A percentile compares a stretch with the other conserved stretches of the same genome.
Evolutionary conservation across 345 rosid species (phyloP).

Genomic region (Populus nigra): DNA sequence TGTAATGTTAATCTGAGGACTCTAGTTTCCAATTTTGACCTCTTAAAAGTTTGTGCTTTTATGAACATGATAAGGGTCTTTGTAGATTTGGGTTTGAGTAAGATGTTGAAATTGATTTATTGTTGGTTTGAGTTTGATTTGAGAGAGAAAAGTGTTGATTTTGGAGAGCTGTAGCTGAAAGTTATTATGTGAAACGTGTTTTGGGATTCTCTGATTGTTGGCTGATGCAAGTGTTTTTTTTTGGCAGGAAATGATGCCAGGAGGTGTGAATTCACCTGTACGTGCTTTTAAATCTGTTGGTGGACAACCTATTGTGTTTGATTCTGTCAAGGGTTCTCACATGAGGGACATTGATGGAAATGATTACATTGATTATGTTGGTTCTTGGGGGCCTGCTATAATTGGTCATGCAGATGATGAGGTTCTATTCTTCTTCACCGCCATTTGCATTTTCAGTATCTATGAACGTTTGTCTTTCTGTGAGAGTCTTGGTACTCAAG

Average conservation of each 20-base stretch:
- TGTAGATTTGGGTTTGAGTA: background rate
- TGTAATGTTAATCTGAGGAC: background rate
- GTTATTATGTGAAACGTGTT: background rate
- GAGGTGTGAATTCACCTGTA: conserved; percentile 94
- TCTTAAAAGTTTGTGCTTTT: background rate
- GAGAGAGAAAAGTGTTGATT: background rate
- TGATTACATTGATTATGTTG: conserved; percentile 89
- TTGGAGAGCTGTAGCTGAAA: background rate
- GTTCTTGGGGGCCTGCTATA: conserved; percentile 98
- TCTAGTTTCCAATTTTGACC: background rate
- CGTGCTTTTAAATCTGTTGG: conserved; percentile 98
- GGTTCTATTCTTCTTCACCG: conserved; percentile 38
- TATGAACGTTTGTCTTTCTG: background rate
- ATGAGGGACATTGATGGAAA: conserved; percentile 98
- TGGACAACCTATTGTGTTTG: conserved; percentile 83
- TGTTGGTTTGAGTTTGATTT: background rate
- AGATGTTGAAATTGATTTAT: background rate
- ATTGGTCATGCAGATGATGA: conserved; percentile 95
- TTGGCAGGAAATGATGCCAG: conserved; percentile 84
- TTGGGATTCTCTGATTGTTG: background rate
- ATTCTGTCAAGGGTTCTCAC: conserved; percentile 85
- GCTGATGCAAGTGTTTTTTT: background rate
- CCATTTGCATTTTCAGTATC: background rate
- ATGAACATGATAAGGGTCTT: background rate
- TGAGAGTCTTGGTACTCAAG: background rate